A percentile compares a stretch with the other conserved stretches of the same genome.
These are phyloP conservation scores for Naematelia aurantialba DNA, from an alignment of 768 basidiomycete genomes.

Conservation along the genomic window DNA sequence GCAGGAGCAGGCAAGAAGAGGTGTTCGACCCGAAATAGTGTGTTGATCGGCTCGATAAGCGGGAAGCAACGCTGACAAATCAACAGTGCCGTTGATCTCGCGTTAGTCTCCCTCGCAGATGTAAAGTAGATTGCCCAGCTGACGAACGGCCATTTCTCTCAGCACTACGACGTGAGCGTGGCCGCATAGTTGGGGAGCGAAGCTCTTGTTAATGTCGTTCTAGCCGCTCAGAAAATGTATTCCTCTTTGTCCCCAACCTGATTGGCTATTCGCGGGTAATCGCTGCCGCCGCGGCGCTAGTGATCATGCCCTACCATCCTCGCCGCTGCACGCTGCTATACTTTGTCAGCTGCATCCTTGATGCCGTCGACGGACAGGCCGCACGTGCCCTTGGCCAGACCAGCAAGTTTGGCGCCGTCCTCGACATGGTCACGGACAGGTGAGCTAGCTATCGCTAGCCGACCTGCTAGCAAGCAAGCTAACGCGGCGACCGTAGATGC, in stretches of 20 bases:
- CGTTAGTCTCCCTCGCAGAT: conserved; percentile 21
- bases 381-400: conserved; percentile 84
- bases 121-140: neutral
- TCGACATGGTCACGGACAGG: conserved; percentile 99
- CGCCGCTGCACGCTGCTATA: conserved; percentile 87
- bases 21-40: conserved; percentile 49
- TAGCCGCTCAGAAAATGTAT: conserved; percentile 77
- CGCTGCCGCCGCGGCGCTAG: conserved; percentile 79
- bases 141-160: neutral
- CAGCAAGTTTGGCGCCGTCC: conserved; percentile 92
- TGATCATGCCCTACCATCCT: conserved; percentile 93
- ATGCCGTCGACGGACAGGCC: conserved; percentile 90
- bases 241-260: conserved; percentile 93
- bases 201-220: conserved; percentile 8
- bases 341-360: conserved; percentile 82
- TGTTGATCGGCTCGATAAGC: conserved; percentile 13
- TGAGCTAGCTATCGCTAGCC: conserved; percentile 50
- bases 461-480: neutral
- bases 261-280: conserved; percentile 88
- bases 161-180: conserved; percentile 36
- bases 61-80: neutral
- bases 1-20: conserved; percentile 39
- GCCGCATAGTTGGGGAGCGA: neutral
- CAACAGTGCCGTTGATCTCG: conserved; percentile 45
- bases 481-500: conserved; percentile 60